Evolutionary conservation across 768 basidiomycete genomes (phyloP), one percentile per base, ranked within the genome.

Genomic region (Russula brevipes): DNA sequence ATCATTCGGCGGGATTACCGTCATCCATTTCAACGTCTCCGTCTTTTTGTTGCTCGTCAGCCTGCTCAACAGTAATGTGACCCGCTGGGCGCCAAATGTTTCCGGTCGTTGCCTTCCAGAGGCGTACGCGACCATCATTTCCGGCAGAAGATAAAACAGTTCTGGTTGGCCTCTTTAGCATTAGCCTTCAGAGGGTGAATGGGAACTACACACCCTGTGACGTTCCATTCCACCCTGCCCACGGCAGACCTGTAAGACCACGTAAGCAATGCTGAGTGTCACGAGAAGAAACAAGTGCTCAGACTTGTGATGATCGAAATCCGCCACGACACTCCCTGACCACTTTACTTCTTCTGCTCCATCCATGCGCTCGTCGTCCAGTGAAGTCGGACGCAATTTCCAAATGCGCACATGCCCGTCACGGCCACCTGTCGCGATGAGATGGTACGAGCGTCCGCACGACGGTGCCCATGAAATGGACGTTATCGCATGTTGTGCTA

Each of bases 391-490:
- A 65, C 80, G 82, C 35, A 97, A 77, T 65, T 85, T 85, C 94
- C 94, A 98, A 66, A 99, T 91, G 65, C 93, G 76, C 12, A 98
- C 94, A 50, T 83, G 82, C 1, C 94, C 94, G 72, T 97, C 94
- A 36, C 94, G 80, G 36, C 85, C 80, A 16, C 94, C 97, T 0
- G 93, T 91, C 2, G 96, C 97, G 63, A 98, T 81, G 44, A 98
- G 87, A 70, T 98, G 96, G 74, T 94, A 96, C 1, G 91, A 91
- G 33, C 97, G 82, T 6, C 96, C 97, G 63, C 93, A 96, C 0
- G 88, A 88, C 0, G 97, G 91, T 0, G 96, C 94, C 95, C 95
- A 99, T 16, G 94, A 80, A 41, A 98, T 83, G 36, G 88, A 86
- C 0, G 89, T 90, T 54, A 96, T 82, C 2, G 95, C 83, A 45